Conservation (phyloP, 306 rosid genomes). For the Medicago ruthenica region DNA sequence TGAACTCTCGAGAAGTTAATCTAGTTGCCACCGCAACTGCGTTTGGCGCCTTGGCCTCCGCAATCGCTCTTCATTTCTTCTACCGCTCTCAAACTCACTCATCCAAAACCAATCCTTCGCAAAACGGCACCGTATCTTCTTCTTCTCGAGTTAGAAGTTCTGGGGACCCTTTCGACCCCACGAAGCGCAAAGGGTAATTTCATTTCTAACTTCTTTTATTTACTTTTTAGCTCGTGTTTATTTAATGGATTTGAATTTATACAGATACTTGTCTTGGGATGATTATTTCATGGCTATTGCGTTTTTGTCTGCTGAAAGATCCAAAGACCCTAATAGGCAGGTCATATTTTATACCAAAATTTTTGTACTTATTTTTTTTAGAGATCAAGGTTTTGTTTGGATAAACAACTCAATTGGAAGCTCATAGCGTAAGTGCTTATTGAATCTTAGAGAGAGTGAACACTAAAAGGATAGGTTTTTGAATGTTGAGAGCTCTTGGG, state of each 20-base stretch:
- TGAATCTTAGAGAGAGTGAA: no score
- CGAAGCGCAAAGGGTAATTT: conserved; percentile 73
- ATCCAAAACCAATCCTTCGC: conserved; percentile 28
- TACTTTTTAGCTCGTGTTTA: not conserved
- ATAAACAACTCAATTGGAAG: no score
- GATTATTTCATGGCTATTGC: conserved; percentile 98
- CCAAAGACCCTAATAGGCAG: conserved; percentile 98
- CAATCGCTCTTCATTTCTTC: conserved; percentile 67
- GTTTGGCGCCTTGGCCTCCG: conserved; percentile 73
- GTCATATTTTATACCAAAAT: conserved; percentile 48
- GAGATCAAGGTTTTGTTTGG: not conserved
- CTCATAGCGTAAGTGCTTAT: no score
- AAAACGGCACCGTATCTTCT: conserved; percentile 51
- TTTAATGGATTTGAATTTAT: not conserved
- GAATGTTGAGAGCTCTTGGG: no score
- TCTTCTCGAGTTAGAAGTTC: conserved; percentile 40
- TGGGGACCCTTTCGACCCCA: conserved; percentile 72
- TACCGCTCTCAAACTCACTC: conserved; percentile 44
- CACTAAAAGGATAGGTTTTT: no score
- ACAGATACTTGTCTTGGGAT: conserved; percentile 89
- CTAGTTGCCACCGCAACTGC: conserved; percentile 65
- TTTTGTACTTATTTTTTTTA: not conserved
- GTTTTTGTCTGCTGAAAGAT: conserved; percentile 93
- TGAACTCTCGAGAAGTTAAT: conserved; percentile 71
- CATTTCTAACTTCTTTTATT: not conserved